Evolutionary conservation across 2,329 filamentous ascomycete genomes (phyloP).

Genomic region (Calonectria leucothoes): DNA sequence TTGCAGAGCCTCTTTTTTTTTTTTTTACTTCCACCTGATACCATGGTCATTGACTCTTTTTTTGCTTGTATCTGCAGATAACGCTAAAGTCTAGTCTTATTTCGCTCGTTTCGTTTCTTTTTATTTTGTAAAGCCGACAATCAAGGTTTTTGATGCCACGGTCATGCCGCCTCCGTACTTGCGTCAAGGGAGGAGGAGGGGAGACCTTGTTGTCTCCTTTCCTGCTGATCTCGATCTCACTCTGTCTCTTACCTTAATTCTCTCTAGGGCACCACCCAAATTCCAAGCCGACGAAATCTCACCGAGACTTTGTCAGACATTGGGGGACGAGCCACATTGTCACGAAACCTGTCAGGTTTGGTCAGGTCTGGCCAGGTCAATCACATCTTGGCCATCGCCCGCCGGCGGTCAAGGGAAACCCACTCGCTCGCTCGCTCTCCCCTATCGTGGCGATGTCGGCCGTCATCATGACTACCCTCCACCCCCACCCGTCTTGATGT

Average conservation of each 20-base stretch:
- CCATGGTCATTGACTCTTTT: background rate
- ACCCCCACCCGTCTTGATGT: background rate
- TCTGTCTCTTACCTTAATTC: constrained; percentile 4
- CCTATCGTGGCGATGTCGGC: constrained; percentile 12
- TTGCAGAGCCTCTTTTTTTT: constrained; percentile 5
- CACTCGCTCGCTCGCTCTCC: too few species aligned
- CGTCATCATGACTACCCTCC: constrained; percentile 1
- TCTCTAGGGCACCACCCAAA: background rate
- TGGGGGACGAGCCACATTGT: background rate
- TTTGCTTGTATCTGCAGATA: constrained; percentile 3
- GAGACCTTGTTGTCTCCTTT: background rate
- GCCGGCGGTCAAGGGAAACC: constrained; percentile 14
- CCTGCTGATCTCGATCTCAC: constrained; percentile 10
- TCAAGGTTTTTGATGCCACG: constrained; percentile 4
- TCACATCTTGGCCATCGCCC: background rate
- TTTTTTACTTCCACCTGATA: background rate
- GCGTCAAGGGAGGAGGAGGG: background rate
- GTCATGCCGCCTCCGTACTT: constrained; percentile 15
- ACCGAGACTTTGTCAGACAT: constrained; percentile 13
- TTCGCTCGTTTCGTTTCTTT: background rate
- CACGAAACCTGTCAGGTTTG: background rate
- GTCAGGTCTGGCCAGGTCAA: background rate
- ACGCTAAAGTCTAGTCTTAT: background rate
- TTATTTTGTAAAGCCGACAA: background rate
- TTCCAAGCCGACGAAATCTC: constrained; percentile 14